Evolutionary conservation across 2,329 filamentous ascomycete species (phyloP).

Genomic region (Talaromyces sp.): DNA sequence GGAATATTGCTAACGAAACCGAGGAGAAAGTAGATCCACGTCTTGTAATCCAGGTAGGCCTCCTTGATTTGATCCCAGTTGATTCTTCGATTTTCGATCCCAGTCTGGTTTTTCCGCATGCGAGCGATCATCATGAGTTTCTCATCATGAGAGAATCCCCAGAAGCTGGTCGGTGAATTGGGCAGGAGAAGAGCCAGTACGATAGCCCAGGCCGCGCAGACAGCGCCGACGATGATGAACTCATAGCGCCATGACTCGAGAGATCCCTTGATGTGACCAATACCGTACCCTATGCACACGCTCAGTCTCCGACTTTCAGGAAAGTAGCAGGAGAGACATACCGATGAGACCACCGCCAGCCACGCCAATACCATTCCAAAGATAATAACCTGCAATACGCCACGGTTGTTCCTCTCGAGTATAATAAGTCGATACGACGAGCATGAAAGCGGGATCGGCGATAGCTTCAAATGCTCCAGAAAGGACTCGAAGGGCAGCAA

Average conservation of each 20-base stretch:
- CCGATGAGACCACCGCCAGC: slow-evolving; percentile 12
- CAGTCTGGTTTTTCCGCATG: slow-evolving; percentile 12
- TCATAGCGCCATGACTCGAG: not conserved
- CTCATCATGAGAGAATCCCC: slow-evolving; percentile 9
- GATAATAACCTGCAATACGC: slow-evolving; percentile 12
- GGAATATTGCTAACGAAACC: slow-evolving; percentile 23
- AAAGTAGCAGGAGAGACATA: not conserved
- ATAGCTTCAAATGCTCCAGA: slow-evolving; percentile 52
- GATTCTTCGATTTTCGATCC: slow-evolving; percentile 14
- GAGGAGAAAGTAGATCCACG: slow-evolving; percentile 7
- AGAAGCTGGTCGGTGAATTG: slow-evolving; percentile 15
- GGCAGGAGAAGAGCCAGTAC: slow-evolving; percentile 11
- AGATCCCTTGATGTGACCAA: not conserved
- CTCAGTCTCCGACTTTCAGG: no score
- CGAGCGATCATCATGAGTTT: slow-evolving; percentile 16
- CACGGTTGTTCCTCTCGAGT: slow-evolving; percentile 12
- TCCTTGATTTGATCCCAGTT: slow-evolving; percentile 12
- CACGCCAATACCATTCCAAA: slow-evolving; percentile 14
- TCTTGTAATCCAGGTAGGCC: slow-evolving; percentile 15
- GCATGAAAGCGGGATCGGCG: slow-evolving; percentile 55
- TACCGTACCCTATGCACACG: not conserved
- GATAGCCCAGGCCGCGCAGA: slow-evolving; percentile 13
- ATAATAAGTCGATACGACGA: slow-evolving; percentile 37
- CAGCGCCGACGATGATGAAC: slow-evolving; percentile 7
- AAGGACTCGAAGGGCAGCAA: slow-evolving; percentile 52